These are phyloP conservation scores for Aspergillus carlsbadensis DNA, from an alignment of 495 filamentous ascomycete genomes.

Conservation along the genomic window DNA sequence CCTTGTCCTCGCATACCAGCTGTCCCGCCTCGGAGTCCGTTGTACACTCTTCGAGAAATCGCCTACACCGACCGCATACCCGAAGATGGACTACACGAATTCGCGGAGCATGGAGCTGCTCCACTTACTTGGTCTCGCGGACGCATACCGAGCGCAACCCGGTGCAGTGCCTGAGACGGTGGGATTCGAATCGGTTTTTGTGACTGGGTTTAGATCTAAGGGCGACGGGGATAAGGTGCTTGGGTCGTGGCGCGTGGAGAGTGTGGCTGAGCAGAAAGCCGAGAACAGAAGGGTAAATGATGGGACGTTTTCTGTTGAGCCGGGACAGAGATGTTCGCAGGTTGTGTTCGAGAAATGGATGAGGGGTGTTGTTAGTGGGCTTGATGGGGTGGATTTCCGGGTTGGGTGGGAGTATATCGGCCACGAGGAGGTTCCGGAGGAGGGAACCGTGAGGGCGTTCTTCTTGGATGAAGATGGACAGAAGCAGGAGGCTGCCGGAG, in stretches of 20 bases:
- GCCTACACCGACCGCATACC: slow-evolving; percentile 43
- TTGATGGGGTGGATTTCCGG: background rate
- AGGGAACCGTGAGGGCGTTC: slow-evolving; percentile 11
- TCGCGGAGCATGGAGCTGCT: slow-evolving; percentile 34
- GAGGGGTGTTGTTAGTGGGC: slow-evolving; percentile 10
- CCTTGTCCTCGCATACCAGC: slow-evolving; percentile 1
- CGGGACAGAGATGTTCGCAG: slow-evolving; percentile 24
- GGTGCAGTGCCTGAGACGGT: background rate
- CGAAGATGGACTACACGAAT: slow-evolving; percentile 39
- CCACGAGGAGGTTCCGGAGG: slow-evolving; percentile 15
- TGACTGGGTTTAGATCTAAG: background rate
- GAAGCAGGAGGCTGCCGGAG: slow-evolving; percentile 7
- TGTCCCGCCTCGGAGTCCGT: slow-evolving; percentile 6
- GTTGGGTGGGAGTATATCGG: slow-evolving; percentile 19
- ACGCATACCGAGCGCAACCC: slow-evolving; percentile 10
- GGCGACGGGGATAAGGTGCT: slow-evolving; percentile 2
- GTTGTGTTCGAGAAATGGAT: slow-evolving; percentile 21
- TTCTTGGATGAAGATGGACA: slow-evolving; percentile 14
- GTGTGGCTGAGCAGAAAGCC: slow-evolving; percentile 3
- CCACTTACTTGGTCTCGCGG: slow-evolving; percentile 26
- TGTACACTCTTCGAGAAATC: slow-evolving; percentile 74
- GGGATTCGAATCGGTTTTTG: background rate
- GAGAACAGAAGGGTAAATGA: slow-evolving; percentile 13
- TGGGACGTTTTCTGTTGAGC: slow-evolving; percentile 11
- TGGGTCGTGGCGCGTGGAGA: background rate